Evolutionary conservation across 2,329 filamentous ascomycete genomes (phyloP).

Genomic region (Pseudophaeomoniella oleicola): DNA sequence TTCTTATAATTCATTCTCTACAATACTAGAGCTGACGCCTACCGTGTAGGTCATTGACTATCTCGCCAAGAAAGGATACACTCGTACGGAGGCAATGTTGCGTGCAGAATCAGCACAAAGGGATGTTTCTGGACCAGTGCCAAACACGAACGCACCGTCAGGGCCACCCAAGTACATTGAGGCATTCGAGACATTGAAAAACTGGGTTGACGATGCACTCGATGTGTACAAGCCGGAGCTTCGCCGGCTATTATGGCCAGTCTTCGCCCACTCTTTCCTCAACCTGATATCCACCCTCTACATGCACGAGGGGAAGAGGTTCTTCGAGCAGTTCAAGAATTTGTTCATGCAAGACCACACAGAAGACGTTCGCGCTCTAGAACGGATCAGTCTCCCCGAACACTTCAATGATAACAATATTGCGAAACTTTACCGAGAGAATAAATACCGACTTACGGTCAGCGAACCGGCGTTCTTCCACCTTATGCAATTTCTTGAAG

Average conservation of each 20-base stretch:
- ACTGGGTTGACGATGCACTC: conserved; percentile 82
- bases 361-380: conserved; percentile 66
- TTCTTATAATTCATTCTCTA: neutral
- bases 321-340: conserved; percentile 54
- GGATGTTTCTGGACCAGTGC: conserved; percentile 47
- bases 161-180: conserved; percentile 65
- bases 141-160: conserved; percentile 40
- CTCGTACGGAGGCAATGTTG: conserved; percentile 79
- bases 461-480: conserved; percentile 72
- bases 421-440: conserved; percentile 68
- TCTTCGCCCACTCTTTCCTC: conserved; percentile 87
- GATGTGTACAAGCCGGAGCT: conserved; percentile 96
- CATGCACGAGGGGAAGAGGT: conserved; percentile 55
- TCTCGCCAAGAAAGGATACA: conserved; percentile 87
- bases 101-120: conserved; percentile 77
- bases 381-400: conserved; percentile 57
- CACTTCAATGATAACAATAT: conserved; percentile 64
- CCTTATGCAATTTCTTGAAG: conserved; percentile 76
- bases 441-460: conserved; percentile 82
- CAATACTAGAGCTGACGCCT: too few relatives aligned
- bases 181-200: conserved; percentile 57
- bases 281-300: conserved; percentile 62
- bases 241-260: conserved; percentile 74
- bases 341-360: conserved; percentile 62
- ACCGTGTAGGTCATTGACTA: conserved; percentile 69